phyloP scores from a whole-genome alignment of 108 stramenopile species.

The Aureococcus anophagefferens region DNA sequence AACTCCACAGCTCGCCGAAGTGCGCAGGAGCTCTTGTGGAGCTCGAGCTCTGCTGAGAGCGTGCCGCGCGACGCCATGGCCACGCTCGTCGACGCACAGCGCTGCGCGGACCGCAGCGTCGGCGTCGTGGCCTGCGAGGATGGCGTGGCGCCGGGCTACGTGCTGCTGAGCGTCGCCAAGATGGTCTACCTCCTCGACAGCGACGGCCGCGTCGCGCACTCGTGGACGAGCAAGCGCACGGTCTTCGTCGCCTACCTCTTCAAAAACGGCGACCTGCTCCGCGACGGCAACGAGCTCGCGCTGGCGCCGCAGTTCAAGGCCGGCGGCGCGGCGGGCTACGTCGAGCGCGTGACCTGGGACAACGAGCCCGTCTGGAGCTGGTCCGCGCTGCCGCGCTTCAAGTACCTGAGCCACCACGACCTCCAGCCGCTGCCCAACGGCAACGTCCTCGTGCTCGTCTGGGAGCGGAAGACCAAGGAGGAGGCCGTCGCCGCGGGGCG shows the following conservation, averaged over 20 bases:
- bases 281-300: constrained; percentile 5
- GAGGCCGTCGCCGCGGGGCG: constrained; percentile 10
- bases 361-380: neutral
- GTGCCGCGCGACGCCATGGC: too few species aligned
- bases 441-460: constrained; percentile 2
- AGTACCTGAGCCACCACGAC: constrained; percentile 10
- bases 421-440: constrained; percentile 4
- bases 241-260: constrained; percentile 11
- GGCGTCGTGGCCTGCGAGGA: constrained; percentile 7
- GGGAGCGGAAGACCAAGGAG: constrained; percentile 13
- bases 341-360: constrained; percentile 9
- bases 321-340: constrained; percentile 9
- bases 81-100: too few species aligned
- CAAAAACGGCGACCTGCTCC: constrained; percentile 1
- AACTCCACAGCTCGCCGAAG: too few species aligned
- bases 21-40: too few species aligned
- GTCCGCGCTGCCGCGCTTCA: neutral
- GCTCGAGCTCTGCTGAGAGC: too few species aligned
- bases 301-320: neutral
- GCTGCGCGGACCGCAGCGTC: constrained; percentile 4
- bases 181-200: constrained; percentile 4
- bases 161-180: neutral
- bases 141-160: neutral
- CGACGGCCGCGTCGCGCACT: constrained; percentile 12
- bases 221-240: neutral